Conservation (phyloP, 2,329 filamentous ascomycete species). For the Coniochaeta sp. region DNA sequence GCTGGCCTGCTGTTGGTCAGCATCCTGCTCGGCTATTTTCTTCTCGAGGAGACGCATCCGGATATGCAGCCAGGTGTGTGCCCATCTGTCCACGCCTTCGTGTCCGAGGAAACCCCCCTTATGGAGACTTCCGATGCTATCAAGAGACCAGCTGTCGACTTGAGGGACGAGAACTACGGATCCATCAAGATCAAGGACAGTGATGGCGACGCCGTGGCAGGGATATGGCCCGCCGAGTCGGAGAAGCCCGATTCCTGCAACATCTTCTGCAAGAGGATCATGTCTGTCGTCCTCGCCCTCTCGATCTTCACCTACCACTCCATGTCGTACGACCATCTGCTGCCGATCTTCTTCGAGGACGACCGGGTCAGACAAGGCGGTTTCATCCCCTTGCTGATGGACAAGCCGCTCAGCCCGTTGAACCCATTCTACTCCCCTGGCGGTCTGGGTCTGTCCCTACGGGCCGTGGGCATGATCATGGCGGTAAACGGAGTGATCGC, state of each 20-base stretch:
- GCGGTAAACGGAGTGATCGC: slow-evolving; percentile 51
- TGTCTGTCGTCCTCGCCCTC: slow-evolving; percentile 72
- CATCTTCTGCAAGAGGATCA: slow-evolving; percentile 54
- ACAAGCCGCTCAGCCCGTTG: slow-evolving; percentile 10
- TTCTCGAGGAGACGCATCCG: slow-evolving; percentile 84
- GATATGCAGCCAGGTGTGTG: slow-evolving; percentile 57
- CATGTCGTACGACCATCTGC: slow-evolving; percentile 88
- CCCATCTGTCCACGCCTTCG: slow-evolving; percentile 39
- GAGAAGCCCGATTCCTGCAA: slow-evolving; percentile 24
- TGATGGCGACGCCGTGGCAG: slow-evolving; percentile 25
- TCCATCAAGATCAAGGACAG: slow-evolving; percentile 49
- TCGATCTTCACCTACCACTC: slow-evolving; percentile 91
- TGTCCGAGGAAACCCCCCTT: slow-evolving; percentile 64
- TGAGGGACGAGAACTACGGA: slow-evolving; percentile 73
- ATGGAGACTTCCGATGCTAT: slow-evolving; percentile 68
- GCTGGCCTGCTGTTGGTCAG: slow-evolving; percentile 68
- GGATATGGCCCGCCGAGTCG: slow-evolving; percentile 19
- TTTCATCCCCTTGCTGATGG: not conserved
- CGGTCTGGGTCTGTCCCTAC: slow-evolving; percentile 55
- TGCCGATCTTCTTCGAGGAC: slow-evolving; percentile 91
- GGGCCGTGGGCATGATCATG: slow-evolving; percentile 50
- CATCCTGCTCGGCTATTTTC: slow-evolving; percentile 71
- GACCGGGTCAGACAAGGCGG: slow-evolving; percentile 32
- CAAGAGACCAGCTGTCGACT: slow-evolving; percentile 64
- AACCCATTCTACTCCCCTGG: slow-evolving; percentile 51